Evolutionary conservation across 139 green algal genomes (phyloP), one percentile per base, ranked within the genome.

Genomic region (Haematococcus lacustris): DNA sequence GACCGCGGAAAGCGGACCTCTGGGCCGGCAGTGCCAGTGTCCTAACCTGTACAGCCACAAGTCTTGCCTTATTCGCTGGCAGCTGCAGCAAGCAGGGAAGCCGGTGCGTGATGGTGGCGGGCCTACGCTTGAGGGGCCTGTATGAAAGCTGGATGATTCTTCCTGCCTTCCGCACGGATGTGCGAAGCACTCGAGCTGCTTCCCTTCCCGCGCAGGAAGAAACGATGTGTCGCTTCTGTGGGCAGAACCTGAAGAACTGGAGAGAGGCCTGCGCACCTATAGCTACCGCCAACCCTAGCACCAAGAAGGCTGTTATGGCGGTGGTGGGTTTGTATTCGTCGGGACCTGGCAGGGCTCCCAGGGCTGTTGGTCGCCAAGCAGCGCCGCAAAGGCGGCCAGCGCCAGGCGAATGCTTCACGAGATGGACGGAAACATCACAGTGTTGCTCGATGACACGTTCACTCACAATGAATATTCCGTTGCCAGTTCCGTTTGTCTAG

Each of bases 31-130:
- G 37, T 69, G 63, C 63, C 9, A 51, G 4, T 69, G 63, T 26
- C 34, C 34, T 7, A 21, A 35, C 25, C 5, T 69, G 35, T 69
- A 51, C 38, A 39, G 25, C 2, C 63, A 69, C 38, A 21, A 37
- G 2, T 26, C 13, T 6, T 69, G 63, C 38, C 63, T 69, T 5
- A 69, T 37, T 2, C 63, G 63, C 17, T 69, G 63, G 63, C 63
- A 69, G 63, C 63, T 69, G 7, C 63, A 69, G 37, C 50, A 69
- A 25, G 63, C 63, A 13, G 63, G 63, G 2, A 39, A 32, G 23
- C 30, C 28, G 59, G 59, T 66, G 59, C 4, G 59, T 38, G 57
- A 21, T 57, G 13, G 47, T 57, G 13, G 47, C 13, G 47, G 47
- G 47, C 21, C 47, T 21, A 57, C 13, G 13, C 47, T 21, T 21